phyloP scores from a whole-genome alignment of 2,329 filamentous ascomycete genomes.

The Aspergillus costaricaensis region DNA sequence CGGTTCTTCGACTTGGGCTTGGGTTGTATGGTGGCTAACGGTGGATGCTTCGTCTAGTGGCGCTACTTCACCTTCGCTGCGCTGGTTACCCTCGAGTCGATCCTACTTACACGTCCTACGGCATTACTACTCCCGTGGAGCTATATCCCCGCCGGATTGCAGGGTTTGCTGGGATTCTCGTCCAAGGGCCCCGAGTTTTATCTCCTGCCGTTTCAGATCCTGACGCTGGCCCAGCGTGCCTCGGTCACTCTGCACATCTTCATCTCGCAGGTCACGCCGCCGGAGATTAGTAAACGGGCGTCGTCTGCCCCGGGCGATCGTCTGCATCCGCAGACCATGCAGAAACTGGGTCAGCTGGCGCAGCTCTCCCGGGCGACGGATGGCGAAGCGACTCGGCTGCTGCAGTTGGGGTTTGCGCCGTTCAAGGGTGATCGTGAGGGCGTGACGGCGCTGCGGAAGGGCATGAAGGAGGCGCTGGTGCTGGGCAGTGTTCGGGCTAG shows the following conservation, averaged over 20 bases:
- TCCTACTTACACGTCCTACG: slow-evolving; percentile 57
- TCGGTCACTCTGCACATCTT: slow-evolving; percentile 80
- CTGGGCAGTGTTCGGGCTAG: slow-evolving; percentile 80
- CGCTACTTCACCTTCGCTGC: slow-evolving; percentile 55
- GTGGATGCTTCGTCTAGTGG: slow-evolving; percentile 40
- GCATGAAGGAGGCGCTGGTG: slow-evolving; percentile 83
- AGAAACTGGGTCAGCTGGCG: slow-evolving; percentile 70
- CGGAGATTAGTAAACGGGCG: slow-evolving; percentile 53
- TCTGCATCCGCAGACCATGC: slow-evolving; percentile 52
- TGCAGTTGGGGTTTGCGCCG: slow-evolving; percentile 78
- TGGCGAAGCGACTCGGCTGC: slow-evolving; percentile 66
- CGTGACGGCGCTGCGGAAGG: slow-evolving; percentile 65
- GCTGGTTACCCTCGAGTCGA: slow-evolving; percentile 59
- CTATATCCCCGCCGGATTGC: slow-evolving; percentile 35
- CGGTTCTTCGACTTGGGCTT: background rate
- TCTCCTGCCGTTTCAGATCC: slow-evolving; percentile 77
- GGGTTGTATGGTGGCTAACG: too few species aligned
- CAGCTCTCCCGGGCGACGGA: slow-evolving; percentile 62
- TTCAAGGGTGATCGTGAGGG: slow-evolving; percentile 71
- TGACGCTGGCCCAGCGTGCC: slow-evolving; percentile 73
- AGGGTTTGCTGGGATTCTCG: slow-evolving; percentile 39
- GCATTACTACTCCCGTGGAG: slow-evolving; percentile 39
- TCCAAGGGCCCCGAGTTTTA: slow-evolving; percentile 48
- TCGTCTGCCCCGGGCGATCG: slow-evolving; percentile 33
- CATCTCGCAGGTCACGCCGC: slow-evolving; percentile 75